Base-by-base conservation (phyloP, 2,329 filamentous ascomycete genomes). In the Pseudocercospora musae region DNA sequence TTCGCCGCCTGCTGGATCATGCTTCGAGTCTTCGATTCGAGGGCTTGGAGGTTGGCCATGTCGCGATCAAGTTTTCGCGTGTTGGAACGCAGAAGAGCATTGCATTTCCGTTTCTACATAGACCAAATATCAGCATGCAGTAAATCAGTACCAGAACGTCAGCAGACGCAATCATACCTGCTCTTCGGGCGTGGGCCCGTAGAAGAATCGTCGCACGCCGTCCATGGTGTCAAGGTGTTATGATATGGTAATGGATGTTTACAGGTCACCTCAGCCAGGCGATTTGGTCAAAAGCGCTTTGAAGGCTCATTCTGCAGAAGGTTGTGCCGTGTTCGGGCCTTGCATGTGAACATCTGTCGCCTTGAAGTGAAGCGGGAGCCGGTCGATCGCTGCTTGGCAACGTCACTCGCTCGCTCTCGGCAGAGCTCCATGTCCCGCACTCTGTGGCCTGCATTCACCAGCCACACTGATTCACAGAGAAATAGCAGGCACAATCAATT, bases 1-100 rank as follows among this genome's bases (percentile, higher is more conserved):
- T 86, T 88, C 72, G 92, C 91, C 71, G 94, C 91, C 71, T 88
- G 86, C 59, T 96, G 76, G 77, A 98, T 98, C 69, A 91, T 86
- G 76, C 85, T 89, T 73, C 92, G 92, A 66, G 93, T 93, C 78
- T 95, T 96, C 73, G 79, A 79, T 76, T 99, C 94, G 68, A 91
- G 88, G 60, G 85, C 81, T 77, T 91, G 93, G 68, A 95, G 85
- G 68, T 87, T 83, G 58, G 84, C 79, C 75, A 99, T 94, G 78
- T 98, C 93, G 74, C 95, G 93, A 77, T 99, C 95, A 71, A 99
- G 86, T 75, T 96, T 94, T 74, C 95, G 92, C 66, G 92, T 89
- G 78, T 98, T 97, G 75, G 87, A 81, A 64, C 94, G 91, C 72
- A 99, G 89, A 65, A 98, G 86, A 65, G 87, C 82, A 78, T 97